A percentile compares a stretch with the other conserved stretches of the same genome.
Conservation (phyloP, 2,329 filamentous ascomycete species). For the Neofusicoccum cordaticola region DNA sequence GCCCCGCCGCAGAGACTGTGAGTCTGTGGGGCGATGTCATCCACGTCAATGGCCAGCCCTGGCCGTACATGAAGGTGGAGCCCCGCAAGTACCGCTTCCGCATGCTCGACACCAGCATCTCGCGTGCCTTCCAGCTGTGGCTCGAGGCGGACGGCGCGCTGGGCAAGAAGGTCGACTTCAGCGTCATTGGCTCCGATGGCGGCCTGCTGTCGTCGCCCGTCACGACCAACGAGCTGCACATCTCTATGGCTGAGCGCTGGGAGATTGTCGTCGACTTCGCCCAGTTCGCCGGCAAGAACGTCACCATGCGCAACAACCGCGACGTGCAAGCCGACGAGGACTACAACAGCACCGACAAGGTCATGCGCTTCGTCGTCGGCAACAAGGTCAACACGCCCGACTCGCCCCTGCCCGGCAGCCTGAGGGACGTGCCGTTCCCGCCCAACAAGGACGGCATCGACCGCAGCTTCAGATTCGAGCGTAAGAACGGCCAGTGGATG, state of each 20-base stretch:
- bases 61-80: constrained; percentile 59
- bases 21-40: constrained; percentile 58
- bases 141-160: constrained; percentile 36
- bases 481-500: constrained; percentile 28
- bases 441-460: constrained; percentile 27
- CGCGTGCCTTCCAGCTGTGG: constrained; percentile 49
- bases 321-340: constrained; percentile 47
- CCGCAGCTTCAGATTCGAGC: constrained; percentile 32
- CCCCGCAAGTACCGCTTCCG: constrained; percentile 60
- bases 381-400: constrained; percentile 25
- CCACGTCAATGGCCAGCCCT: constrained; percentile 59
- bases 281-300: constrained; percentile 47
- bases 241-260: constrained; percentile 58
- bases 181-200: constrained; percentile 55
- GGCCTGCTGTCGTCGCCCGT: constrained; percentile 52
- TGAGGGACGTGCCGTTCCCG: constrained; percentile 28
- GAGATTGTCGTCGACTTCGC: constrained; percentile 59
- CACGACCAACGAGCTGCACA: constrained; percentile 39
- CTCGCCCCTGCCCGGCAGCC: constrained; percentile 27
- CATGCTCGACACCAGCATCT: constrained; percentile 52
- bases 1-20: constrained; percentile 43
- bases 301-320: constrained; percentile 45
- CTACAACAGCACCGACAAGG: constrained; percentile 45
- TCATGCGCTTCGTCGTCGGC: constrained; percentile 47
- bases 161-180: constrained; percentile 44